These are phyloP conservation scores for Herpotrichia juniperi DNA, from an alignment of 2,329 filamentous ascomycete species.

Conservation along the genomic window DNA sequence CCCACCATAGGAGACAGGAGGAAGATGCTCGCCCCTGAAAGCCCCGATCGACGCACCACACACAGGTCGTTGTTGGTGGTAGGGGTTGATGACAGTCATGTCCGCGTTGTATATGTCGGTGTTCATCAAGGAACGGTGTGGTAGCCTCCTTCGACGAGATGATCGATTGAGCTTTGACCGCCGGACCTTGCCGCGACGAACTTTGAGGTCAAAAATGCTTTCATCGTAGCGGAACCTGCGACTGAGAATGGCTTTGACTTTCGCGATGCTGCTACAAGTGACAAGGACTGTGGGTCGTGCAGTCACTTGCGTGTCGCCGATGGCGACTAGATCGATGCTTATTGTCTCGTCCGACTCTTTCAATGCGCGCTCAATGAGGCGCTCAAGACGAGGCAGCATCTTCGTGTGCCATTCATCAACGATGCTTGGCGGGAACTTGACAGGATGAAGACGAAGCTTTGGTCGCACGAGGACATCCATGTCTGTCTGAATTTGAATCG, in stretches of 20 bases:
- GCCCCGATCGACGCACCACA: constrained; percentile 95
- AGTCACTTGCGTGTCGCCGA: constrained; percentile 70
- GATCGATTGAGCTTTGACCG: constrained; percentile 61
- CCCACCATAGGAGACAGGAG: constrained; percentile 89
- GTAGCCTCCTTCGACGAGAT: constrained; percentile 33
- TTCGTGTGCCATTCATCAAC: constrained; percentile 74
- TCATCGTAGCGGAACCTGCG: constrained; percentile 73
- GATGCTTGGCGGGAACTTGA: constrained; percentile 65
- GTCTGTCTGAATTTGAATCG: constrained; percentile 42
- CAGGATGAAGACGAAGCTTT: constrained; percentile 47
- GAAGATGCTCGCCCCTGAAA: constrained; percentile 83
- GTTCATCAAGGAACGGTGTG: constrained; percentile 50
- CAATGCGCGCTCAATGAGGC: constrained; percentile 72
- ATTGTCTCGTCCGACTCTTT: constrained; percentile 76
- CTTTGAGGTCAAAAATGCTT: constrained; percentile 69
- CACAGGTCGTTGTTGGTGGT: constrained; percentile 76
- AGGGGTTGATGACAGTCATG: constrained; percentile 65
- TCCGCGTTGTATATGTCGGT: constrained; percentile 42
- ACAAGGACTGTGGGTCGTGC: constrained; percentile 77
- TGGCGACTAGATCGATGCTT: constrained; percentile 77
- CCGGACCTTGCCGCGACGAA: constrained; percentile 72
- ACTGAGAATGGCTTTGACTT: constrained; percentile 73
- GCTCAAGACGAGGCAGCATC: constrained; percentile 75
- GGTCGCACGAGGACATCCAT: constrained; percentile 30
- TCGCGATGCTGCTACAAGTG: constrained; percentile 75